A percentile compares a stretch with the other conserved stretches of the same genome.
Conservation (phyloP, 768 basidiomycete species). For the Hericium rajendrae region DNA sequence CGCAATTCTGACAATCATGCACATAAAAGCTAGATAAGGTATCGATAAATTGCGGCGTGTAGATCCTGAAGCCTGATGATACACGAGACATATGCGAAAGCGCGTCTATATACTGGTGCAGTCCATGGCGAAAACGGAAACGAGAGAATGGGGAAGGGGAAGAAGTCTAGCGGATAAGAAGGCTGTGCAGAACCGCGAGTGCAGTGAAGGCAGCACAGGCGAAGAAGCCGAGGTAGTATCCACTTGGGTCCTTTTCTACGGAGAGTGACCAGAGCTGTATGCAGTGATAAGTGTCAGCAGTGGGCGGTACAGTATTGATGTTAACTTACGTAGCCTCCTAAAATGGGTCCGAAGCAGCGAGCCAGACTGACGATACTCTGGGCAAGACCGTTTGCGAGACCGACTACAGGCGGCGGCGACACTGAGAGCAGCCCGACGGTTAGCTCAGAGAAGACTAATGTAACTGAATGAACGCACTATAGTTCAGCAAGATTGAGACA, state of each 20-base stretch:
- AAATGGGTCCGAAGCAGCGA: conserved; percentile 79
- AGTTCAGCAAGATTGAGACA: conserved; percentile 79
- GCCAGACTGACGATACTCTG: conserved; percentile 94
- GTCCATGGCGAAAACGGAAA: too few species aligned
- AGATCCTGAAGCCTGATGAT: too few species aligned
- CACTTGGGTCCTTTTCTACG: conserved; percentile 4
- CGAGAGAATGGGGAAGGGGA: too few species aligned
- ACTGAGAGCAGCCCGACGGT: conserved; percentile 34
- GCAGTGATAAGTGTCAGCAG: background rate
- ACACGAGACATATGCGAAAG: too few species aligned
- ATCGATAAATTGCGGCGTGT: too few species aligned
- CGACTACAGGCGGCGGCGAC: conserved; percentile 84
- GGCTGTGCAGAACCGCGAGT: conserved; percentile 1
- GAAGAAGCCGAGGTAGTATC: conserved; percentile 11
- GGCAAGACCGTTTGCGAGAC: conserved; percentile 90
- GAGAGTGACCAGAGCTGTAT: conserved; percentile 9
- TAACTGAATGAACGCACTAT: conserved; percentile 38
- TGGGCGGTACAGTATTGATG: background rate
- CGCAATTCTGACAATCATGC: too few species aligned
- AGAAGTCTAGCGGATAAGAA: conserved; percentile 5
- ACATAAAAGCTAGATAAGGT: too few species aligned
- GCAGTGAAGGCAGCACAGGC: conserved; percentile 3
- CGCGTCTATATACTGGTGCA: too few species aligned
- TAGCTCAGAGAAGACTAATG: background rate
- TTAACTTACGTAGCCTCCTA: conserved; percentile 67